Base-by-base conservation (phyloP, 2,329 filamentous ascomycete genomes). In the Pseudocercospora musae region DNA sequence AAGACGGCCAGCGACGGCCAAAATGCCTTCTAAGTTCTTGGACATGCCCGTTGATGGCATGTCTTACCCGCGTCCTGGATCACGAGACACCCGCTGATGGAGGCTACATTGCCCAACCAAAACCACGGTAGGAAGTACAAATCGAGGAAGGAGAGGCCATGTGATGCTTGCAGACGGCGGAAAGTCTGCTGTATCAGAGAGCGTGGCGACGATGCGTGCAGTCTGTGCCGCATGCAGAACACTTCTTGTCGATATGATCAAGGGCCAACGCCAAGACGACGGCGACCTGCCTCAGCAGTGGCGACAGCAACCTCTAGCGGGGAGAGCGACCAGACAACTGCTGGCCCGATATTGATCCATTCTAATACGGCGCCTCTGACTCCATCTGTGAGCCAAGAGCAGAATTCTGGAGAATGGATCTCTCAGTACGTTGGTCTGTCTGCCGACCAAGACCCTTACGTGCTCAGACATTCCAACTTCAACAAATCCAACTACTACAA, bases 141-240 rank as follows among this genome's bases (percentile, higher is more conserved):
- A 57, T 65, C 62, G n/a, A 59, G 67, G 15, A 69, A 66, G 49
- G 66, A 69, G 54, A 53, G 67, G 37, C 67, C 67, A 27, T 69
- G 67, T 53, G 67, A 69, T 60, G 66, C 64, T 21, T 68, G 62
- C 53, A 56, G 62, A 57, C 62, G 66, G 23, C 52, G 65, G 33
- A 69, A 69, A 57, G 67, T 69, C 15, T 69, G 67, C 61, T 69
- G 67, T 46, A 69, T 69, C 18, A 53, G 66, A 29, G 64, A 68
- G 48, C 59, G 64, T 40, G 67, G 67, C 33, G 67, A 69, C 42
- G 66, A 64, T 59, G 67, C 67, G 7, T 69, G 66, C 54, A 67
- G 62, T 21, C 54, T 68, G 9, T 64, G 64, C 48, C 62, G 66
- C 18, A 66, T 68, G 66, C 64, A 68, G 46, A 62, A 64, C 25